These are phyloP conservation scores for Berkeleyomyces basicola DNA, from an alignment of 2,329 filamentous ascomycete genomes.

Conservation along the genomic window DNA sequence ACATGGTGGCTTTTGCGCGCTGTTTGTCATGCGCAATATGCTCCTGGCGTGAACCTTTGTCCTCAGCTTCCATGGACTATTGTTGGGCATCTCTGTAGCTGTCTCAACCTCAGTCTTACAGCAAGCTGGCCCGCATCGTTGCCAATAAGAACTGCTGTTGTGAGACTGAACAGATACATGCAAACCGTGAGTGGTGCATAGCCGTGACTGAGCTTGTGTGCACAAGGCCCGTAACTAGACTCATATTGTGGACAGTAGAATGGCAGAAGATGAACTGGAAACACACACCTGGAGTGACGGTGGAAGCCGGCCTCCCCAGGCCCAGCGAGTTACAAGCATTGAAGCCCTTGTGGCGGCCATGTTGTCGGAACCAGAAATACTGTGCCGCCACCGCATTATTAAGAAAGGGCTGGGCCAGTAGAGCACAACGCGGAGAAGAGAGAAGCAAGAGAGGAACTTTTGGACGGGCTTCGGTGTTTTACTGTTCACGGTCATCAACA, in stretches of 20 bases:
- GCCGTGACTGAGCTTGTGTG: not conserved
- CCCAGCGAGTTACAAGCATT: not conserved
- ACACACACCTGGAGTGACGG: not conserved
- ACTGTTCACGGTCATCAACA: not conserved
- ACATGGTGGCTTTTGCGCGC: not conserved
- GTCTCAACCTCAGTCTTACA: not conserved
- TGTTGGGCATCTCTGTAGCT: too few species aligned
- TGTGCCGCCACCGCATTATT: not conserved
- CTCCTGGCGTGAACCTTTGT: not conserved
- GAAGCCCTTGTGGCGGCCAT: not conserved
- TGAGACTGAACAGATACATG: not conserved
- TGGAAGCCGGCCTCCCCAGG: not conserved
- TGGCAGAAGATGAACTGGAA: too few species aligned
- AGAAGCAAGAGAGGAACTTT: not conserved
- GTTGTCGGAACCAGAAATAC: not conserved
- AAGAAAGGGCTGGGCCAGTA: not conserved
- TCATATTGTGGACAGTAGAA: too few species aligned
- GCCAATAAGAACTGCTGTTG: not conserved
- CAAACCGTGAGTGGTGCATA: not conserved
- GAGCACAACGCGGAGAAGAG: not conserved
- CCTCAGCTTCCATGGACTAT: not conserved
- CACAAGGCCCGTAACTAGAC: too few species aligned
- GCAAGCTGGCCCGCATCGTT: not conserved
- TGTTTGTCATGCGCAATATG: not conserved
- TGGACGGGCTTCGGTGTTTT: not conserved